These are phyloP conservation scores for Chaetothyriales sp. DNA, from an alignment of 2,329 filamentous ascomycete genomes.

Conservation along the genomic window DNA sequence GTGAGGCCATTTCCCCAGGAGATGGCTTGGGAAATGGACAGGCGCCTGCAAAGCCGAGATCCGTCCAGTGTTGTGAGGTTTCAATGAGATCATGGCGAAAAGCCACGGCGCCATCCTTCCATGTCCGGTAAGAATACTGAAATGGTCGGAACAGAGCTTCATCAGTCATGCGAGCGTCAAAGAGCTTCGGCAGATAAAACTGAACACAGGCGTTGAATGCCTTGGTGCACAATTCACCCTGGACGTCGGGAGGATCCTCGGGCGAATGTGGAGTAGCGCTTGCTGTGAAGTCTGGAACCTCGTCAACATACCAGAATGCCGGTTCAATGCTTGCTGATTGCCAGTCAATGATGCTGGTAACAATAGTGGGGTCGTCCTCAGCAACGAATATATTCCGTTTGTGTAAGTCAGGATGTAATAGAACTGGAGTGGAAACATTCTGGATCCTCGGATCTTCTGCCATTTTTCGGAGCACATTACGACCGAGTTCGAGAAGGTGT, in stretches of 20 bases:
- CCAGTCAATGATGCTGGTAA: slow-evolving; percentile 24
- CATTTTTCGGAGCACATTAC: not conserved
- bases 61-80: slow-evolving; percentile 23
- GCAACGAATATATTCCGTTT: slow-evolving; percentile 24
- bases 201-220: slow-evolving; percentile 22
- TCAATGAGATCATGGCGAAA: slow-evolving; percentile 29
- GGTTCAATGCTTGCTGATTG: slow-evolving; percentile 21
- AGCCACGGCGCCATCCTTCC: slow-evolving; percentile 27
- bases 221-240: slow-evolving; percentile 21
- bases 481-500: not conserved
- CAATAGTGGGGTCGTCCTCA: slow-evolving; percentile 17
- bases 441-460: not conserved
- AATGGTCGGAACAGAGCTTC: slow-evolving; percentile 26
- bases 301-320: slow-evolving; percentile 14
- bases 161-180: slow-evolving; percentile 22
- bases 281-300: slow-evolving; percentile 1
- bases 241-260: not conserved
- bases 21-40: slow-evolving; percentile 21
- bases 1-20: not conserved
- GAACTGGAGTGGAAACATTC: not conserved
- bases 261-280: not conserved
- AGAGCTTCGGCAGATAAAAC: slow-evolving; percentile 21
- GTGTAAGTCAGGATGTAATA: slow-evolving; percentile 20
- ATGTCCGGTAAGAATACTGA: slow-evolving; percentile 27
- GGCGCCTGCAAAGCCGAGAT: slow-evolving; percentile 24